Evolutionary conservation across 1,284 basidiomycete species (phyloP).

Genomic region (Leccinum cinnamomeum): DNA sequence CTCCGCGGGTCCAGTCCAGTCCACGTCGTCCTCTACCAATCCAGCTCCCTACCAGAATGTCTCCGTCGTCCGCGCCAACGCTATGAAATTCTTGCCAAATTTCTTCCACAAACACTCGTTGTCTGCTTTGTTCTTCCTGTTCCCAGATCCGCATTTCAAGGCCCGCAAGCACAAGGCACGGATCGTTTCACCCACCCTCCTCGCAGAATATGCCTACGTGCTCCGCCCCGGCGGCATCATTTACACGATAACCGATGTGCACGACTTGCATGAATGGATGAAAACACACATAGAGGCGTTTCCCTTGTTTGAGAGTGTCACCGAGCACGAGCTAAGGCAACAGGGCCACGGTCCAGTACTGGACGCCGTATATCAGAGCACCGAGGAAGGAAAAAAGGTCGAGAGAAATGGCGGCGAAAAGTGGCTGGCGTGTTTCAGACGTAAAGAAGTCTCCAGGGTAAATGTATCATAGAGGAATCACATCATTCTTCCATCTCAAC

Average conservation of each 20-base stretch:
- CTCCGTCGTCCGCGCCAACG: slow-evolving; percentile 93
- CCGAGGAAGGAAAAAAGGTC: slow-evolving; percentile 97
- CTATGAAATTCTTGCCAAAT: slow-evolving; percentile 99
- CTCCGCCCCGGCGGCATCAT: slow-evolving; percentile 90
- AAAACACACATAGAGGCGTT: slow-evolving; percentile 81
- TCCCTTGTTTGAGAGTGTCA: slow-evolving; percentile 83
- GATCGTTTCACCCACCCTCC: slow-evolving; percentile 92
- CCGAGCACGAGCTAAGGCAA: slow-evolving; percentile 69
- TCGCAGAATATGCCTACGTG: slow-evolving; percentile 93
- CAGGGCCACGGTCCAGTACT: slow-evolving; percentile 75
- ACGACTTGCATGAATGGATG: slow-evolving; percentile 97
- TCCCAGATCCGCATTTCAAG: slow-evolving; percentile 99
- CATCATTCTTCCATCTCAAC: slow-evolving; percentile 34
- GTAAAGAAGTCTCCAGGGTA: slow-evolving; percentile 47
- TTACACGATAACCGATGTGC: slow-evolving; percentile 98
- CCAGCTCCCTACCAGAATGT: slow-evolving; percentile 80
- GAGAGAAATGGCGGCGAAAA: slow-evolving; percentile 90
- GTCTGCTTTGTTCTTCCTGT: slow-evolving; percentile 95
- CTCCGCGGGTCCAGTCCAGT: slow-evolving; percentile 37
- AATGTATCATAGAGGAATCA: slow-evolving; percentile 4
- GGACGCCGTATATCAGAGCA: slow-evolving; percentile 80
- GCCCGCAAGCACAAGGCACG: slow-evolving; percentile 97
- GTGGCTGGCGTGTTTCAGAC: slow-evolving; percentile 82
- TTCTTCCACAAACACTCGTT: slow-evolving; percentile 92
- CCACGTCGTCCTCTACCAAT: slow-evolving; percentile 25